Evolutionary conservation across 2,329 filamentous ascomycete genomes (phyloP), one percentile per base, ranked within the genome.

Genomic region (Hymenoscyphus fructigenus): DNA sequence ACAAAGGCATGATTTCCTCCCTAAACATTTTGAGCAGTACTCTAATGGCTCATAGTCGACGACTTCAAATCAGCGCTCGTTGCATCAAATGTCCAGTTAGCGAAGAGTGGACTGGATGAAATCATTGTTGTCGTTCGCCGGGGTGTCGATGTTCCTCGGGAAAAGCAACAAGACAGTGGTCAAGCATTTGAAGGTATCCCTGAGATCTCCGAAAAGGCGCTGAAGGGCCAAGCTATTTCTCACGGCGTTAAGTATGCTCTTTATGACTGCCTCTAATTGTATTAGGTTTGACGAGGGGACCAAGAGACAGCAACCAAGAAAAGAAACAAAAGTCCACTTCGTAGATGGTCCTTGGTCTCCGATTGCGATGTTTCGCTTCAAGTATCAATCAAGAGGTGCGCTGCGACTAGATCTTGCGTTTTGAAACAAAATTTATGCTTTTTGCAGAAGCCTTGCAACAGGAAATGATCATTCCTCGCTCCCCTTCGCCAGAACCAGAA

Each of bases 391-490:
- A 28, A 59, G 64, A 63, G 65, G 66, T 68, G 32, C 12, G 59
- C 1, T 34, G 20, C 12, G 29, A 7, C 3, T 5, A 17, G n/a
- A 15, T 12, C 29, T 20, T 47, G 6, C 17, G 44, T 1, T 28
- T 17, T 23, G 17, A 14, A 20, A 5, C 23, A 23, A 50, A 50
- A 4, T 7, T 23, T 23, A 23, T 9, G 10, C 4, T 26, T 2
- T 50, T 20, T 10, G 14, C 26, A 72, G 68, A 68, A 36, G 68
- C 62, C 12, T 65, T 72, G 4, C 58, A 68, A 60, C 50, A 66
- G 41, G 69, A 71, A 38, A 38, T 72, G 6, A 67, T 71, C 9
- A 71, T 72, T 17, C 68, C 69, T 20, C 67, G 67, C 3, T 65
- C 67, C 14, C 66, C 69, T 47, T 68, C 70, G 14, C 69, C 68